Percentiles rank a stretch among this genome's conserved stretches.
These are phyloP conservation scores for Leccinum rimulosum DNA, from an alignment of 768 basidiomycete genomes.

Conservation along the genomic window DNA sequence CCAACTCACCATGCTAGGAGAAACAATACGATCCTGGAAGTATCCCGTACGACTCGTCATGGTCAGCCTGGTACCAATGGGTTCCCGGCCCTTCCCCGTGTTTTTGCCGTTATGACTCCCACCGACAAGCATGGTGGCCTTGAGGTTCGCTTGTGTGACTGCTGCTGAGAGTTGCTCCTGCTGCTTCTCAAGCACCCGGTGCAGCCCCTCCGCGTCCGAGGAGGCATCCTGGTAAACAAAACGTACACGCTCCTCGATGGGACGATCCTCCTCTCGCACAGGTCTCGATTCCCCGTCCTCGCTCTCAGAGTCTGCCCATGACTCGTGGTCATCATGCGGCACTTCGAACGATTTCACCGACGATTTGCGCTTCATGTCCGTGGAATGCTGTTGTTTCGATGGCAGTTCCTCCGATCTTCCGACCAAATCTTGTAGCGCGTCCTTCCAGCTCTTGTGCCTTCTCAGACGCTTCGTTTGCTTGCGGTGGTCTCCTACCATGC, in stretches of 20 bases:
- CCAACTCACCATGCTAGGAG: constrained; percentile 88
- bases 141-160: constrained; percentile 47
- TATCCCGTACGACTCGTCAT: constrained; percentile 95
- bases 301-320: constrained; percentile 53
- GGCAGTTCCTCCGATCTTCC: constrained; percentile 36
- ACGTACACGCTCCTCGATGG: constrained; percentile 71
- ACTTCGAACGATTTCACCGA: constrained; percentile 25
- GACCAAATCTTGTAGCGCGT: constrained; percentile 48
- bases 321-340: constrained; percentile 44
- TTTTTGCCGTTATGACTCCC: constrained; percentile 28
- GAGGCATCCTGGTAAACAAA: constrained; percentile 42
- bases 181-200: constrained; percentile 39
- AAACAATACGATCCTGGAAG: constrained; percentile 91
- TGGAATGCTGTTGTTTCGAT: constrained; percentile 17
- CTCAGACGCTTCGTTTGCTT: constrained; percentile 40
- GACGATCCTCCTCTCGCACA: constrained; percentile 67
- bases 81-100: constrained; percentile 43
- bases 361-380: constrained; percentile 28
- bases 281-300: constrained; percentile 45
- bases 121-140: constrained; percentile 39
- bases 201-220: constrained; percentile 15
- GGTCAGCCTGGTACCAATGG: constrained; percentile 83
- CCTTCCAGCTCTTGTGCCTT: constrained; percentile 59
- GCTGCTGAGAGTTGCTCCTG: constrained; percentile 53
- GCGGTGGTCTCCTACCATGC: constrained; percentile 79